Percentiles rank a stretch among this genome's conserved stretches.
These are phyloP conservation scores for Baudoinia panamericana DNA, from an alignment of 495 filamentous ascomycete genomes.

Conservation along the genomic window DNA sequence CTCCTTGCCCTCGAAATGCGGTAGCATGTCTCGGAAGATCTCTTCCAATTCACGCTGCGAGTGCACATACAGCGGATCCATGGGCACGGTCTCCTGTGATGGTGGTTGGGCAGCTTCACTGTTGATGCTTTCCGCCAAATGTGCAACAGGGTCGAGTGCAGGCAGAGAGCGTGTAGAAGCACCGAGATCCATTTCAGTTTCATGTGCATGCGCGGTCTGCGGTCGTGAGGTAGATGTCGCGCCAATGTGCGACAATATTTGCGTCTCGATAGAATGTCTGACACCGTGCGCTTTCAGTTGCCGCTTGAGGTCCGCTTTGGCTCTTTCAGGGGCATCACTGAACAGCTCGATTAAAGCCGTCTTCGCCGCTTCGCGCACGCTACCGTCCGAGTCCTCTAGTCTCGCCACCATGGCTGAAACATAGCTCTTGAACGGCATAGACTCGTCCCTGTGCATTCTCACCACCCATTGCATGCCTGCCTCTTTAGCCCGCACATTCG, in stretches of 20 bases:
- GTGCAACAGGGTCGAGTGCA: conserved; percentile 16
- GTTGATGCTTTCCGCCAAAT: conserved; percentile 26
- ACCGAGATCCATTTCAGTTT: conserved; percentile 7
- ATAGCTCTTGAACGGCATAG: conserved; percentile 66
- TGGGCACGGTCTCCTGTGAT: conserved; percentile 43
- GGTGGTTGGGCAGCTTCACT: conserved; percentile 24
- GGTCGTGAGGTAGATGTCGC: conserved; percentile 32
- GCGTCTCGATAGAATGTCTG: conserved; percentile 65
- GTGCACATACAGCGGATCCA: conserved; percentile 70
- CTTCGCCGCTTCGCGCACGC: conserved; percentile 74
- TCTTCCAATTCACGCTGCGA: conserved; percentile 77
- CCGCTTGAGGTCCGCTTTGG: conserved; percentile 76
- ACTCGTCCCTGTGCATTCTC: conserved; percentile 65
- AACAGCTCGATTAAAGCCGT: conserved; percentile 73
- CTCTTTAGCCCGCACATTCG: conserved; percentile 72
- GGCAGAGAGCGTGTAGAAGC: conserved; percentile 26
- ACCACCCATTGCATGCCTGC: conserved; percentile 66
- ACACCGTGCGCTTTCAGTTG: conserved; percentile 69
- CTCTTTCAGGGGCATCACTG: conserved; percentile 64
- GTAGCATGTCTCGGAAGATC: conserved; percentile 62
- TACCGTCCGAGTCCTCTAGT: conserved; percentile 77
- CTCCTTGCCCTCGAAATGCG: conserved; percentile 77
- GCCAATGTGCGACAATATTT: conserved; percentile 53
- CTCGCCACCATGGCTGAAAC: conserved; percentile 70
- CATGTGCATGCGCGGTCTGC: conserved; percentile 23